Conservation (phyloP, 768 basidiomycete genomes). For the Leccinum ochraceum region DNA sequence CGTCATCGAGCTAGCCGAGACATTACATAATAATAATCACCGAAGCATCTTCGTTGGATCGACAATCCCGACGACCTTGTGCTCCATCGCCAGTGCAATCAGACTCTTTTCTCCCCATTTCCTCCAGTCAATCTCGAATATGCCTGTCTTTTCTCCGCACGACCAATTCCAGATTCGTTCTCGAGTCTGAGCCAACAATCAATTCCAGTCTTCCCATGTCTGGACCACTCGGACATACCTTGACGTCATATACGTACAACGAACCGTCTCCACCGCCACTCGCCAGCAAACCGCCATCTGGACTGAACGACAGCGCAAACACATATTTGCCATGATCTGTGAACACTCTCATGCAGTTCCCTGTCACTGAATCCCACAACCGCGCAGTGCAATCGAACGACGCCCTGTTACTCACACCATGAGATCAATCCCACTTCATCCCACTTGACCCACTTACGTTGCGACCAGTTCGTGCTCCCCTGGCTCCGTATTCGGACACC, state of each 20-base stretch:
- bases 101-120: constrained; percentile 52
- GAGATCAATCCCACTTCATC: constrained; percentile 5
- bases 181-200: constrained; percentile 36
- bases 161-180: constrained; percentile 66
- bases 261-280: constrained; percentile 82
- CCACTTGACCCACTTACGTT: constrained; percentile 51
- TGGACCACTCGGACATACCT: constrained; percentile 48
- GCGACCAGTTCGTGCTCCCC: constrained; percentile 63
- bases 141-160: constrained; percentile 59
- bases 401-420: constrained; percentile 43
- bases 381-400: constrained; percentile 82
- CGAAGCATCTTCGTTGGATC: constrained; percentile 48
- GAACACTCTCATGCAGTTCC: constrained; percentile 72
- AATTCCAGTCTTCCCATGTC: constrained; percentile 1
- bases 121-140: constrained; percentile 82
- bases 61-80: constrained; percentile 64
- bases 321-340: constrained; percentile 70
- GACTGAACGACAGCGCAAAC: constrained; percentile 75
- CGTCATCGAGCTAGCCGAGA: constrained; percentile 12
- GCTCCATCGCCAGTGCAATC: constrained; percentile 70
- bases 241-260: constrained; percentile 68
- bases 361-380: constrained; percentile 80
- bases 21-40: constrained; percentile 6
- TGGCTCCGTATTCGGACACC: constrained; percentile 58
- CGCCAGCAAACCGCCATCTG: constrained; percentile 68